Evolutionary conservation across 2,329 filamentous ascomycete species (phyloP), one percentile per base, ranked within the genome.

Genomic region (Alternaria longipes): DNA sequence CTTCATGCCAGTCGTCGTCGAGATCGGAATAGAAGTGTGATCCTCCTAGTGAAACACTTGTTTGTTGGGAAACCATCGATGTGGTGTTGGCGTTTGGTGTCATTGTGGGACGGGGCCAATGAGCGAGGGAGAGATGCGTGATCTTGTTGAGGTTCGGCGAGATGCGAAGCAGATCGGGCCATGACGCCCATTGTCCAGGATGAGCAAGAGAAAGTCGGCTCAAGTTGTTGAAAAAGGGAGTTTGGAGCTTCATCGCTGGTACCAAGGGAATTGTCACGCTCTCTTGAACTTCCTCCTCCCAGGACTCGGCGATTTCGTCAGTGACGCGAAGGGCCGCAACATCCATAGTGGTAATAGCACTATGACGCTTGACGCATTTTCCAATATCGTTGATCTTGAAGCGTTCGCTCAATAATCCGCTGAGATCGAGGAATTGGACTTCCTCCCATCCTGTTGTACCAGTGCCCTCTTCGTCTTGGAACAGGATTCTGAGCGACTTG

Each of bases 41-140:
- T 14, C 84, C 85, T 51, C 84, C 82, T 32, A 86, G 83, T 6
- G 78, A 71, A 20, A 86, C 77, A 14, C 80, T 78, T 18, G 78
- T 78, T 52, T 80, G 72, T 26, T 78, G 75, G 20, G 77, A 78
- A 11, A 82, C 72, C 63, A 85, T 77, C 11, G 80, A 81, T 7
- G 82, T 73, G 8, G 81, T 82, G 3, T 77, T 76, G 3, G 85
- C 78, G 61, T 86, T 84, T 0, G 85, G 85, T 0, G 85, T 87
- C n/a, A 85, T 75, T 0, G 84, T 85, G 2, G 87, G 87, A 20
- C 81, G 77, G 3, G 87, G 86, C 87, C 87, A 90, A 71, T 87
- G 81, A 3, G 87, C 87, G 2, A 90, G 80, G 0, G 87, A 89
- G 2, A 90, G 79, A 65, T 89, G 87, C 0, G 86, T 89, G 24